Conservation (phyloP, 1,284 basidiomycete genomes). For the Sparassis latifolia region DNA sequence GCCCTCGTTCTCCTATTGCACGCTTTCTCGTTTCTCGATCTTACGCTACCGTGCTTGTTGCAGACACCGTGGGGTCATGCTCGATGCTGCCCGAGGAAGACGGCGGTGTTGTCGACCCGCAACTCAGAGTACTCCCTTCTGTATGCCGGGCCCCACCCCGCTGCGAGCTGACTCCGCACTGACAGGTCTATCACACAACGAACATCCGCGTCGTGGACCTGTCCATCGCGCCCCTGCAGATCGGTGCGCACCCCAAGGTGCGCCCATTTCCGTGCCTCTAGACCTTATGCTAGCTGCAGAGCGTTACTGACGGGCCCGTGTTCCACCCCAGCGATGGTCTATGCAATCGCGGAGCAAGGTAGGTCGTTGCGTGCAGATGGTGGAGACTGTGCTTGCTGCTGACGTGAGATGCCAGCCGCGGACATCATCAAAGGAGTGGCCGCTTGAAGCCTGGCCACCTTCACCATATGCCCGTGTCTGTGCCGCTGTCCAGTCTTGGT, state of each 20-base stretch:
- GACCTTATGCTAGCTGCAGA: not conserved
- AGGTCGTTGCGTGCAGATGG: not conserved
- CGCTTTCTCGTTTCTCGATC: too few species aligned
- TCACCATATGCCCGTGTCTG: too few species aligned
- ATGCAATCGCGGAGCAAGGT: slow-evolving; percentile 7
- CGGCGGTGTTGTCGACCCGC: slow-evolving; percentile 24
- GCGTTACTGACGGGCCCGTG: too few species aligned
- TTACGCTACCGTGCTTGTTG: too few species aligned
- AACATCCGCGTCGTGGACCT: slow-evolving; percentile 33
- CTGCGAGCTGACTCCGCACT: not conserved
- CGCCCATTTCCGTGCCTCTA: not conserved
- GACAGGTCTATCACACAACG: slow-evolving; percentile 29
- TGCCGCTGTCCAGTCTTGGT: too few species aligned
- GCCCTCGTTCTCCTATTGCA: not conserved
- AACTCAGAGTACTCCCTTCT: slow-evolving; percentile 30
- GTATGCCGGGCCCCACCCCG: slow-evolving; percentile 12
- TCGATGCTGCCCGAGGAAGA: slow-evolving; percentile 24
- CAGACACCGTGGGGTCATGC: slow-evolving; percentile 25
- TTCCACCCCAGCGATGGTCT: not conserved
- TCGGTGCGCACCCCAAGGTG: slow-evolving; percentile 24
- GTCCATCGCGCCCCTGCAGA: slow-evolving; percentile 24
- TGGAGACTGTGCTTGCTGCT: too few species aligned
- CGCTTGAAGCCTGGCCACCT: too few species aligned
- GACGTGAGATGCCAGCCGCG: too few species aligned
- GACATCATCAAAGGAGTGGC: too few species aligned